Evolutionary conservation across 2,329 filamentous ascomycete genomes (phyloP).

Genomic region (Sporothrix brunneoviolacea): DNA sequence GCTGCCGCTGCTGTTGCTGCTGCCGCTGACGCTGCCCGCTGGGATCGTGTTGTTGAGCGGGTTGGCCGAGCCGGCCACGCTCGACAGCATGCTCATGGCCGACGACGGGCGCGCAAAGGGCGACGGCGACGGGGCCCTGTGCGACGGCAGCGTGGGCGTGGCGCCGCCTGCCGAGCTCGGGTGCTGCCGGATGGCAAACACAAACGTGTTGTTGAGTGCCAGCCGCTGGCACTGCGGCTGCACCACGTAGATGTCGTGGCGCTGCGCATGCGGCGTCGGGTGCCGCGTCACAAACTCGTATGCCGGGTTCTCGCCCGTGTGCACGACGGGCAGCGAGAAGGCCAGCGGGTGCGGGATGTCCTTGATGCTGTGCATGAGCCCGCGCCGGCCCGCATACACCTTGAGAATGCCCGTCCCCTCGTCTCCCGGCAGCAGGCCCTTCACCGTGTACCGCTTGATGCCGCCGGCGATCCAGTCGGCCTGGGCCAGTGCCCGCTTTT

Average conservation of each 20-base stretch:
- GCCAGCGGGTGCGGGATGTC: slow-evolving; percentile 91
- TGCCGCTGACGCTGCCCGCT: slow-evolving; percentile 41
- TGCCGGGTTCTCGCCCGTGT: slow-evolving; percentile 84
- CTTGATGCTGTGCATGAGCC: slow-evolving; percentile 95
- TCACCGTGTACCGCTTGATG: slow-evolving; percentile 85
- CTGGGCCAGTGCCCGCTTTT: slow-evolving; percentile 82
- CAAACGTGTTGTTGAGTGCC: slow-evolving; percentile 93
- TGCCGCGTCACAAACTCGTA: slow-evolving; percentile 92
- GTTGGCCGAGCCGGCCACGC: slow-evolving; percentile 46
- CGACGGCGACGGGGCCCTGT: slow-evolving; percentile 46
- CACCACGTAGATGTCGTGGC: slow-evolving; percentile 93
- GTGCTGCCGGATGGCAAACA: slow-evolving; percentile 92
- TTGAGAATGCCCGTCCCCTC: slow-evolving; percentile 84
- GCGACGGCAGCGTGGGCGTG: slow-evolving; percentile 35
- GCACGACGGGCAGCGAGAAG: slow-evolving; percentile 80
- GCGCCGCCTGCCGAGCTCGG: slow-evolving; percentile 48
- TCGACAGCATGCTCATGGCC: slow-evolving; percentile 59
- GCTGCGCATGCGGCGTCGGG: slow-evolving; percentile 93
- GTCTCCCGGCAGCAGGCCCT: slow-evolving; percentile 84
- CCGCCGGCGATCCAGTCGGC: slow-evolving; percentile 76
- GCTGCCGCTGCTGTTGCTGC: slow-evolving; percentile 31
- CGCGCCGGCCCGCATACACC: slow-evolving; percentile 87
- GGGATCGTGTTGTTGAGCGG: slow-evolving; percentile 37
- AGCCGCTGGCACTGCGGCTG: slow-evolving; percentile 88
- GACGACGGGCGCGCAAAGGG: slow-evolving; percentile 56